Evolutionary conservation across 169 alveolate species (phyloP), one percentile per base, ranked within the genome.

Genomic region (Neospora caninum): DNA sequence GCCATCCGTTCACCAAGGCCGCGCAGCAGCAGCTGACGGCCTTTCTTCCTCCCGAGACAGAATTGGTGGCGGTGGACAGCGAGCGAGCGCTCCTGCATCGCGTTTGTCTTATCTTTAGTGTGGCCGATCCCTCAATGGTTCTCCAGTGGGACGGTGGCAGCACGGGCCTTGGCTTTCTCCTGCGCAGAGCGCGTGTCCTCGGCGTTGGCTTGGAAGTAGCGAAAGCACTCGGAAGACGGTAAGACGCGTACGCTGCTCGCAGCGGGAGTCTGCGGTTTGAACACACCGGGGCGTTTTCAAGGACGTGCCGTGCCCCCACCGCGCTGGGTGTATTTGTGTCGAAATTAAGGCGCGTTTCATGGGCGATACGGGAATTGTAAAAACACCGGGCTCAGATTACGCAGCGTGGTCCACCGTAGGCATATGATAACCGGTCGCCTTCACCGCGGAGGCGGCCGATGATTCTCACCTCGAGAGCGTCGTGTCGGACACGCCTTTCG

Each of bases 121-220:
- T 91, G 0, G 93, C 91, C 27, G 95, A 93, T 58, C 95, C 95
- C 18, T 86, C 95, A 39, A 45, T 93, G 70, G 34, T 93, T 31
- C 91, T 93, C 38, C 93, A 86, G 88, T 93, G 95, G 95, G 95
- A 93, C 54, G 70, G 89, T 27, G 92, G 92, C 18, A 70, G 86
- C 41, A 54, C 89, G 38, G 95, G 95, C 49, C 86, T 93, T 29
- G 84, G 80, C 9, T 93, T 70, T 78, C 54, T 93, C 34, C 69
- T 91, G 45, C 49, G 84, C 42, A 86, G 95, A 22, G 95, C 95
- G 70, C 92, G 29, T 31, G 95, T 91, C 34, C 93, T 93, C 49
- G 95, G 95, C 41, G 22, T 41, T 31, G 38, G 41, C 38, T 6
- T 13, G 0, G 69, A 43, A 22, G 22, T 82, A 0, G 10, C 41